Conservation (phyloP, 257 asterid species). For the Solanum virginianum region DNA sequence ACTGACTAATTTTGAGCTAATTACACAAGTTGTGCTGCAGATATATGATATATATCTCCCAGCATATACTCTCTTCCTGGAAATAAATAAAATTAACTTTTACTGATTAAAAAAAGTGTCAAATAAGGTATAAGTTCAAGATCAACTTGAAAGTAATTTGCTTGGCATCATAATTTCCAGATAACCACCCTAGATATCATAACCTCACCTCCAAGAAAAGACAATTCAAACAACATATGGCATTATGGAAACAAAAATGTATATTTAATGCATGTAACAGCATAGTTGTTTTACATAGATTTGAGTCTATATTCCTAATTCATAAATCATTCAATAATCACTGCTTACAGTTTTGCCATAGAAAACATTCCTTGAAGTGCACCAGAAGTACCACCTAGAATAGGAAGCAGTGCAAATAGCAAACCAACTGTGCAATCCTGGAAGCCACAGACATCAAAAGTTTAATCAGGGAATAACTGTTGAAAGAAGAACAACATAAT, state of each 20-base stretch:
- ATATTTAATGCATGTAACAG: background rate
- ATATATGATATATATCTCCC: background rate
- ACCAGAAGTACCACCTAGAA: conserved; percentile 79
- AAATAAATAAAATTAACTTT: background rate
- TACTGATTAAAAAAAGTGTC: background rate
- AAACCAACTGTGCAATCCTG: conserved; percentile 91
- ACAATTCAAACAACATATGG: background rate
- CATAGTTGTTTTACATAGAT: background rate
- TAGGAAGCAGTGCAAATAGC: conserved; percentile 81
- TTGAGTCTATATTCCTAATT: background rate
- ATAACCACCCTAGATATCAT: background rate
- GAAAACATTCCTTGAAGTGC: conserved; percentile 64
- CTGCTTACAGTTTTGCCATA: conserved; percentile 59
- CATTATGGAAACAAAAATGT: background rate
- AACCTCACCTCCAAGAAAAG: background rate
- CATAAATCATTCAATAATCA: background rate
- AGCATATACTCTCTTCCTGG: background rate
- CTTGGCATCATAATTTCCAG: background rate
- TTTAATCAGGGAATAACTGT: background rate
- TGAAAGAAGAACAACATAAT: background rate
- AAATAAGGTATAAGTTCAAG: background rate
- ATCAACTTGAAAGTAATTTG: background rate
- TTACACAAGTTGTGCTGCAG: background rate
- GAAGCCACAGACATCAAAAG: conserved; percentile 17
- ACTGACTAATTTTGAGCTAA: background rate